These are phyloP conservation scores for Chrysoporthe austroafricana DNA, from an alignment of 2,329 filamentous ascomycete species.

Conservation along the genomic window DNA sequence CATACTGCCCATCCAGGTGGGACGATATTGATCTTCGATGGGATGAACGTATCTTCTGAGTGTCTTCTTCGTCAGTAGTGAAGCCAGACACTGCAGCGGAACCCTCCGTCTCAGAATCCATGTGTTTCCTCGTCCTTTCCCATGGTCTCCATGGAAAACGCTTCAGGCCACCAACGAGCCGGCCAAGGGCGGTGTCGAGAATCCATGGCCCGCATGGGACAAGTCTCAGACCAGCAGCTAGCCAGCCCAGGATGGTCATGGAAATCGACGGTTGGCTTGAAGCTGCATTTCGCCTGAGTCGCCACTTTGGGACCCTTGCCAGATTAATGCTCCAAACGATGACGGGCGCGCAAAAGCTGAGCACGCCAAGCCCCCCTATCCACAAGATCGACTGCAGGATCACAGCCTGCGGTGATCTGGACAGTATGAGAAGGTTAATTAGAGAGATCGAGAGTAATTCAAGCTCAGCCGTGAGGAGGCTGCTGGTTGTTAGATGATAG, in stretches of 20 bases:
- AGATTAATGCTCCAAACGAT: conserved; percentile 84
- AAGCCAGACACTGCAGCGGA: conserved; percentile 37
- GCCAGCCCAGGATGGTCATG: conserved; percentile 38
- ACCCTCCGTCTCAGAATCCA: conserved; percentile 39
- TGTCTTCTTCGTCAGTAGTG: conserved; percentile 36
- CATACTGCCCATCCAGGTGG: conserved; percentile 4
- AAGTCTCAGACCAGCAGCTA: conserved; percentile 34
- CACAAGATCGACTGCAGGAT: conserved; percentile 86
- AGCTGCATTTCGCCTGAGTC: conserved; percentile 66
- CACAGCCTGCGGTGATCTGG: conserved; percentile 78
- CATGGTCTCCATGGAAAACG: conserved; percentile 35
- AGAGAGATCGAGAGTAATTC: conserved; percentile 83
- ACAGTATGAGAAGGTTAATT: conserved; percentile 79
- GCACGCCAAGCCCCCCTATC: conserved; percentile 77
- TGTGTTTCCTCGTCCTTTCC: conserved; percentile 36
- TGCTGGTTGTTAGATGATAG: conserved; percentile 84
- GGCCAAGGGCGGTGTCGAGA: background rate
- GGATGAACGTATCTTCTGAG: background rate
- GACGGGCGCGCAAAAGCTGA: conserved; percentile 73
- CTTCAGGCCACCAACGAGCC: conserved; percentile 32
- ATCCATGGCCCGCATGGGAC: conserved; percentile 30
- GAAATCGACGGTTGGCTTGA: conserved; percentile 42
- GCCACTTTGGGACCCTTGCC: conserved; percentile 89
- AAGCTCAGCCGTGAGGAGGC: conserved; percentile 82
- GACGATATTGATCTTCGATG: conserved; percentile 17